Evolutionary conservation across 257 asterid genomes (phyloP).

Genomic region (Thymus mandschuricus): DNA sequence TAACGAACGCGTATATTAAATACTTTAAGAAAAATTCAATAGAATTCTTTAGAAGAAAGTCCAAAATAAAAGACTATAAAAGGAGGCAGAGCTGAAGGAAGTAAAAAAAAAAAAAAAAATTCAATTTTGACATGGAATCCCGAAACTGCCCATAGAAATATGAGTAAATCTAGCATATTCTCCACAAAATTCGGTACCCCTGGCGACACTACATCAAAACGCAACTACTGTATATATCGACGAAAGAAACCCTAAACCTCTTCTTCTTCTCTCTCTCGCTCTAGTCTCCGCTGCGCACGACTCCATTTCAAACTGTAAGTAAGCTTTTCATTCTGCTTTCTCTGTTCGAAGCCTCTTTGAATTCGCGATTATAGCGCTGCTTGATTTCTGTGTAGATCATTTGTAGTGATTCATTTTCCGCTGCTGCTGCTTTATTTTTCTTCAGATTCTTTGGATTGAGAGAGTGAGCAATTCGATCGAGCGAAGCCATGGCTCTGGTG

Average conservation of each 20-base stretch:
- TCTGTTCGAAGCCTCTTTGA: slow-evolving; percentile 14
- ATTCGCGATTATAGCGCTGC: background rate
- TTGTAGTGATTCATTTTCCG: background rate
- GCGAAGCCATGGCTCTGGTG: slow-evolving; percentile 79
- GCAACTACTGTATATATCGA: slow-evolving; percentile 24
- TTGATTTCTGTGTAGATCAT: background rate
- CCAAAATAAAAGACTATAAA: background rate
- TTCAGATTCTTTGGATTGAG: slow-evolving; percentile 37
- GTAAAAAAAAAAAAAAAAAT: background rate
- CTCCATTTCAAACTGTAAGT: slow-evolving; percentile 37
- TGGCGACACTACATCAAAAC: background rate
- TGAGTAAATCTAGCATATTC: slow-evolving; percentile 27
- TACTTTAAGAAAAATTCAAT: background rate
- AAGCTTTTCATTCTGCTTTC: background rate
- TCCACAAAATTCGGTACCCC: slow-evolving; percentile 24
- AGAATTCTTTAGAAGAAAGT: background rate
- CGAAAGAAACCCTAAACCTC: slow-evolving; percentile 54
- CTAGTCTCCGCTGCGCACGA: slow-evolving; percentile 30
- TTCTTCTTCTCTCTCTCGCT: background rate
- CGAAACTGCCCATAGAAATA: slow-evolving; percentile 30
- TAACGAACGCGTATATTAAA: too few relatives aligned
- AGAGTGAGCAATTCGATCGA: slow-evolving; percentile 31
- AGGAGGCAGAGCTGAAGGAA: background rate
- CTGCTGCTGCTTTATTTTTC: background rate
- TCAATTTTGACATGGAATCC: background rate